These are phyloP conservation scores for Borealophlyctis nickersoniae DNA, from an alignment of 192 early-diverging fungal species.

Conservation along the genomic window DNA sequence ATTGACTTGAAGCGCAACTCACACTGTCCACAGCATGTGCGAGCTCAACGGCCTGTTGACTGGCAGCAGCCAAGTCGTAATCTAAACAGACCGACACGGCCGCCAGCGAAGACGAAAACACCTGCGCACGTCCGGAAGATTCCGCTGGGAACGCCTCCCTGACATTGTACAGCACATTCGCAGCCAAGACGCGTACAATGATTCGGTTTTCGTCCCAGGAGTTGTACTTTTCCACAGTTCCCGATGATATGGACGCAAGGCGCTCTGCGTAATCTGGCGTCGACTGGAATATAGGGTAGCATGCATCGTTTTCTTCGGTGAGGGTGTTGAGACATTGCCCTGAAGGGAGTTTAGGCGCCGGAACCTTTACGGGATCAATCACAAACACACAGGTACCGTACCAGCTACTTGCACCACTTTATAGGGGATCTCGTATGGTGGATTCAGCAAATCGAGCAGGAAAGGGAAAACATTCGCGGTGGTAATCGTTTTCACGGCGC, in stretches of 20 bases:
- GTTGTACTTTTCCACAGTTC: slow-evolving; percentile 6
- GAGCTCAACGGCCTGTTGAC: slow-evolving; percentile 12
- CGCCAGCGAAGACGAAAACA: background rate
- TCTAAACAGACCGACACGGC: slow-evolving; percentile 6
- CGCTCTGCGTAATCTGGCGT: slow-evolving; percentile 32
- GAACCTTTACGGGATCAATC: too few relatives aligned
- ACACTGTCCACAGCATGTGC: slow-evolving; percentile 31
- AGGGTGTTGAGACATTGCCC: slow-evolving; percentile 81
- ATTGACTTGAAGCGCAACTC: background rate
- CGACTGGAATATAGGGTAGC: slow-evolving; percentile 52
- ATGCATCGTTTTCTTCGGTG: slow-evolving; percentile 70
- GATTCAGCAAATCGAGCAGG: slow-evolving; percentile 39
- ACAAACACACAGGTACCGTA: slow-evolving; percentile 13
- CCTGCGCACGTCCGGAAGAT: background rate
- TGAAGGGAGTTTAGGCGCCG: slow-evolving; percentile 14
- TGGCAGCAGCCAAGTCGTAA: slow-evolving; percentile 15
- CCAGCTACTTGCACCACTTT: slow-evolving; percentile 12
- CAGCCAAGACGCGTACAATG: slow-evolving; percentile 65
- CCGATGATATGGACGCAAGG: slow-evolving; percentile 17
- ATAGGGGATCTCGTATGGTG: slow-evolving; percentile 8
- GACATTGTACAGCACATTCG: slow-evolving; percentile 57
- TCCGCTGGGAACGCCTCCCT: background rate
- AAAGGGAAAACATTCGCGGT: slow-evolving; percentile 69
- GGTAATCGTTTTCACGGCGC: slow-evolving; percentile 65
- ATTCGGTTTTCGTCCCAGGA: slow-evolving; percentile 53